Evolutionary conservation across 192 early-diverging fungal genomes (phyloP).

Genomic region (Coemansia sp.): DNA sequence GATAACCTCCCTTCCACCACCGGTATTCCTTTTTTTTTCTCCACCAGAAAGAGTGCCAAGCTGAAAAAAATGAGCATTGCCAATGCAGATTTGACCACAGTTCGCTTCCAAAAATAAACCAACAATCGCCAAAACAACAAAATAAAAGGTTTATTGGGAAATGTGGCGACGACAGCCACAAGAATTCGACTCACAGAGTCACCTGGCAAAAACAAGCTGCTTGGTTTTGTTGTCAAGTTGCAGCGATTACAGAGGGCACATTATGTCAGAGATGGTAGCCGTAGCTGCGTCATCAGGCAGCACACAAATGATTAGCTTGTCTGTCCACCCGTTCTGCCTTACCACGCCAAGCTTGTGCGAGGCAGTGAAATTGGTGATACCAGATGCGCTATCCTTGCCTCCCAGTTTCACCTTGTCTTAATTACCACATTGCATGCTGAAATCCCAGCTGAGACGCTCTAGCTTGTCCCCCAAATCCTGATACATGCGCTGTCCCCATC

Average conservation of each 20-base stretch:
- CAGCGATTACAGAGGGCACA: not conserved
- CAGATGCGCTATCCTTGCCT: not conserved
- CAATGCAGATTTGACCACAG: not conserved
- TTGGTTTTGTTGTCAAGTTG: not conserved
- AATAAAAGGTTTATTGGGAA: not conserved
- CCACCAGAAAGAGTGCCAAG: not conserved
- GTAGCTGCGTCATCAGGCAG: not conserved
- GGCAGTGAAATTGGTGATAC: not conserved
- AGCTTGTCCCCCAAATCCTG: not conserved
- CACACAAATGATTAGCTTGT: not conserved
- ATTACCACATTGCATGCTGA: not conserved
- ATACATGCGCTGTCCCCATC: not conserved
- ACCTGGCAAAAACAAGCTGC: not conserved
- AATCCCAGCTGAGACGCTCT: not conserved
- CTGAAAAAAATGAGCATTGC: not conserved
- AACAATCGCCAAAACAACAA: not conserved
- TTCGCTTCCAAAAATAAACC: not conserved
- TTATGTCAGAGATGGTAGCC: not conserved
- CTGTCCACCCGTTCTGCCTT: not conserved
- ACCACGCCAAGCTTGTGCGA: not conserved
- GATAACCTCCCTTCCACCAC: constrained; percentile 3
- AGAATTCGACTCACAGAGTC: not conserved
- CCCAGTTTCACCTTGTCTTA: not conserved
- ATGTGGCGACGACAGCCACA: not conserved
- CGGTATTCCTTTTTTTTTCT: not conserved